These are phyloP conservation scores for Bromus sterilis DNA, from an alignment of 176 grass and related monocot species.

Conservation along the genomic window DNA sequence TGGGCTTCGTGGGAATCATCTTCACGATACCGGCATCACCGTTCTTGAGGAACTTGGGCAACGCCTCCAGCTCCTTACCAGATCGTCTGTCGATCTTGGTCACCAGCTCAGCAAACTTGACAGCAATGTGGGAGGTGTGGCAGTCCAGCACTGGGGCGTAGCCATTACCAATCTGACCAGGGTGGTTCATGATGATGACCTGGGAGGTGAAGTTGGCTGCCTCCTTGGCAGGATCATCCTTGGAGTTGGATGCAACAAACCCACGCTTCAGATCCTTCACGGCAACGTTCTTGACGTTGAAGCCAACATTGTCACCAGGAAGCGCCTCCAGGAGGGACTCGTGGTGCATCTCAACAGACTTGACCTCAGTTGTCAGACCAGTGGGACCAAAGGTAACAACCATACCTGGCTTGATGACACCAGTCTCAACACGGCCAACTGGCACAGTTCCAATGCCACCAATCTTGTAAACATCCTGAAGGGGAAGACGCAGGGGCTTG, in stretches of 20 bases:
- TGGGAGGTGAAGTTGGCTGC: not conserved
- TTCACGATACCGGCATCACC: conserved; percentile 14
- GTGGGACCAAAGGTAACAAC: not conserved
- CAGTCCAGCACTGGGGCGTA: conserved; percentile 25
- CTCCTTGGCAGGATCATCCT: not conserved
- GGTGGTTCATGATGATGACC: conserved; percentile 29
- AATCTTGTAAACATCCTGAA: not conserved
- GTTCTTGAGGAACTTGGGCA: conserved; percentile 30
- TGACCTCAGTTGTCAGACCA: not conserved
- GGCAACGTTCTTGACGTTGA: not conserved
- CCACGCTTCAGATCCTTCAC: not conserved
- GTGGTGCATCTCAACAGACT: not conserved
- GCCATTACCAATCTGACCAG: conserved; percentile 25
- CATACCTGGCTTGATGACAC: not conserved
- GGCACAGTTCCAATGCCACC: not conserved
- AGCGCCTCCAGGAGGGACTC: not conserved
- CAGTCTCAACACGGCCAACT: not conserved
- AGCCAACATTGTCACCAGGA: not conserved
- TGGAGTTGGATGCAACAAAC: not conserved
- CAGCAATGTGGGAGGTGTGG: conserved; percentile 24
- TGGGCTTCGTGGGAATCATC: conserved; percentile 36
- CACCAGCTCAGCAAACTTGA: conserved; percentile 20
- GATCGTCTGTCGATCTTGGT: conserved; percentile 23
- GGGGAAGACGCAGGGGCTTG: not conserved
- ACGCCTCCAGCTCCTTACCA: conserved; percentile 26